These are phyloP conservation scores for Neurospora intermedia DNA, from an alignment of 495 filamentous ascomycete genomes.

Conservation along the genomic window DNA sequence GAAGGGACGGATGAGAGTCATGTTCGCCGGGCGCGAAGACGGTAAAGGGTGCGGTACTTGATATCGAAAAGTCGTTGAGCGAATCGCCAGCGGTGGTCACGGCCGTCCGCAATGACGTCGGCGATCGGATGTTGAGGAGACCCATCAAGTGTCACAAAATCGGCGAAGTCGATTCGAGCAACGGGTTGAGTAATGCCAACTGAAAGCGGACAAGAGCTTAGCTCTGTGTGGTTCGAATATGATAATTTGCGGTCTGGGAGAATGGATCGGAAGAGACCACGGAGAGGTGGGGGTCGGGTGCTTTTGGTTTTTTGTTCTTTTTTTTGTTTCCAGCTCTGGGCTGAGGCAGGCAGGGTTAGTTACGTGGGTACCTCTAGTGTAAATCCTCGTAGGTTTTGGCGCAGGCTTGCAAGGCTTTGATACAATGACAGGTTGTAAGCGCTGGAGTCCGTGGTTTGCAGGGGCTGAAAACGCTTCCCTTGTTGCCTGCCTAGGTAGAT, in stretches of 20 bases:
- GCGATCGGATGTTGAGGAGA: slow-evolving; percentile 38
- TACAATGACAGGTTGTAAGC: neutral
- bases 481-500: neutral
- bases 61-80: slow-evolving; percentile 9
- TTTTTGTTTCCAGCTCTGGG: neutral
- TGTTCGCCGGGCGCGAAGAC: slow-evolving; percentile 25
- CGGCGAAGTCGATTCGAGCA: neutral
- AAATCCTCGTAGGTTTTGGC: neutral
- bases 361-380: neutral
- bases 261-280: neutral
- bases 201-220: neutral
- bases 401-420: neutral
- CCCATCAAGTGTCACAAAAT: slow-evolving; percentile 21
- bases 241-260: neutral
- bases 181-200: neutral
- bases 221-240: neutral
- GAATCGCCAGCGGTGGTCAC: slow-evolving; percentile 23
- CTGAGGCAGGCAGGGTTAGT: neutral
- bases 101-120: slow-evolving; percentile 51
- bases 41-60: slow-evolving; percentile 16
- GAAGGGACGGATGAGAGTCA: slow-evolving; percentile 50
- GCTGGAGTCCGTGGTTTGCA: neutral
- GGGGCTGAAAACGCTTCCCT: neutral
- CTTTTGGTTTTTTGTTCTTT: neutral
- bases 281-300: neutral